Conservation (phyloP, 352 stramenopile genomes). For the Phytophthora constricta region DNA sequence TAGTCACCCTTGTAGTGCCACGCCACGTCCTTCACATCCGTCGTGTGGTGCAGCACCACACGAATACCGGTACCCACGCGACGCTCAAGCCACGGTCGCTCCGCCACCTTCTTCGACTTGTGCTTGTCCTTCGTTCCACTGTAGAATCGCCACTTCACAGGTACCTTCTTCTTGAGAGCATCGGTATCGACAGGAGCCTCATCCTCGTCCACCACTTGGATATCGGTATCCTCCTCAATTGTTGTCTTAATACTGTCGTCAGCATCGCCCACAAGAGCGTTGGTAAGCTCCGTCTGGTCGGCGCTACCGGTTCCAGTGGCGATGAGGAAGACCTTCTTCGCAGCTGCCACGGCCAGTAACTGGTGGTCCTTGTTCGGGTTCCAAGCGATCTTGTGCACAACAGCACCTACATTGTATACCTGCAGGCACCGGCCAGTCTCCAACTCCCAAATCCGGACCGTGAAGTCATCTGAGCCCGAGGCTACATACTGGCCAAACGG, state of each 20-base stretch:
- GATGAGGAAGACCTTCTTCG: constrained; percentile 93
- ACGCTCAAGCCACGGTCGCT: constrained; percentile 73
- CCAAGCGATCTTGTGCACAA: constrained; percentile 95
- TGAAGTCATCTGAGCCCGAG: constrained; percentile 96
- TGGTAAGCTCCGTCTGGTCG: constrained; percentile 95
- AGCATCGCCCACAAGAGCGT: constrained; percentile 92
- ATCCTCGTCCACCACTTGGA: constrained; percentile 74
- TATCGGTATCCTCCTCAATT: constrained; percentile 45
- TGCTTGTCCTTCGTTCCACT: constrained; percentile 81
- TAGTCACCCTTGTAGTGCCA: constrained; percentile 99
- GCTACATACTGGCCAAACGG: constrained; percentile 98
- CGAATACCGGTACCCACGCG: constrained; percentile 84
- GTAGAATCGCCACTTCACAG: constrained; percentile 92
- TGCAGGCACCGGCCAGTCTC: constrained; percentile 93
- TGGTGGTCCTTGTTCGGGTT: constrained; percentile 97
- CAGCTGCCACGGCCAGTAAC: constrained; percentile 93
- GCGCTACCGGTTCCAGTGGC: constrained; percentile 93
- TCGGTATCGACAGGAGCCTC: constrained; percentile 76
- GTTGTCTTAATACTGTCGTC: constrained; percentile 70
- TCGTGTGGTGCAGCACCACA: constrained; percentile 88
- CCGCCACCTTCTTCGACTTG: constrained; percentile 54
- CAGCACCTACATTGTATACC: constrained; percentile 91
- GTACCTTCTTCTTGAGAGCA: constrained; percentile 89
- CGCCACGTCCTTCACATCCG: constrained; percentile 91
- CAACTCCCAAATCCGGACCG: constrained; percentile 97